A percentile compares a stretch with the other conserved stretches of the same genome.
Evolutionary conservation across 2,329 filamentous ascomycete species (phyloP).

Genomic region (Diplodia intermedia): DNA sequence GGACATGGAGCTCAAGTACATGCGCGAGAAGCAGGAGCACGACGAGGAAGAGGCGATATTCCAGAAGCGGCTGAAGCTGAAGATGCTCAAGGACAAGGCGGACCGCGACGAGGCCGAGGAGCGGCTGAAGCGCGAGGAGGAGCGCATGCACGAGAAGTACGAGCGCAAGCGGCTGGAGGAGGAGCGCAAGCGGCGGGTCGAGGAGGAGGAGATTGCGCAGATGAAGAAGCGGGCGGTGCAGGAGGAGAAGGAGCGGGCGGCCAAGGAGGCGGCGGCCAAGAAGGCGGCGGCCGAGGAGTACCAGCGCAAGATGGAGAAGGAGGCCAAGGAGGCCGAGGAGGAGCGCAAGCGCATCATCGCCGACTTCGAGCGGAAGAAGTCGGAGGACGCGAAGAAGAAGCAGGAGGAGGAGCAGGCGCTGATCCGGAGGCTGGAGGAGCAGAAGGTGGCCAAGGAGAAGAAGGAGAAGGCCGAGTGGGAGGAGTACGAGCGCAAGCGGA

Average conservation of each 20-base stretch:
- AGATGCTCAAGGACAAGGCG: slow-evolving; percentile 42
- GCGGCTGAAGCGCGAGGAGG: slow-evolving; percentile 36
- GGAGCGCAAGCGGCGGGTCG: slow-evolving; percentile 34
- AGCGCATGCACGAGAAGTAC: slow-evolving; percentile 43
- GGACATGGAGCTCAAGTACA: slow-evolving; percentile 32
- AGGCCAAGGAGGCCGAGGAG: slow-evolving; percentile 39
- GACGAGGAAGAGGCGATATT: slow-evolving; percentile 47
- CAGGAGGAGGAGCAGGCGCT: slow-evolving; percentile 48
- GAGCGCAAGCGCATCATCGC: slow-evolving; percentile 39
- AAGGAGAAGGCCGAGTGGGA: slow-evolving; percentile 54
- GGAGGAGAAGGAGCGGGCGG: slow-evolving; percentile 40
- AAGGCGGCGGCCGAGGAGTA: slow-evolving; percentile 48
- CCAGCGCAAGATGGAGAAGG: slow-evolving; percentile 44
- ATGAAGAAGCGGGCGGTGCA: slow-evolving; percentile 43
- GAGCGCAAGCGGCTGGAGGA: slow-evolving; percentile 43
- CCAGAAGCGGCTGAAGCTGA: slow-evolving; percentile 45
- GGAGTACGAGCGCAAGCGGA: slow-evolving; percentile 50
- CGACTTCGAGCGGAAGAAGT: slow-evolving; percentile 40
- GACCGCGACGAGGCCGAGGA: slow-evolving; percentile 42
- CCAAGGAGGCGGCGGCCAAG: slow-evolving; percentile 43
- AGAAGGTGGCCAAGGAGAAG: slow-evolving; percentile 50
- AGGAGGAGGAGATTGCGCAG: slow-evolving; percentile 41
- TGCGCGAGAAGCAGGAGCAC: slow-evolving; percentile 32
- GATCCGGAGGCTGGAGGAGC: slow-evolving; percentile 49
- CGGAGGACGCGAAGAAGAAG: slow-evolving; percentile 46